A percentile compares a stretch with the other conserved stretches of the same genome.
These are phyloP conservation scores for Leccinum solheimii DNA, from an alignment of 1,284 basidiomycete genomes.

Conservation along the genomic window DNA sequence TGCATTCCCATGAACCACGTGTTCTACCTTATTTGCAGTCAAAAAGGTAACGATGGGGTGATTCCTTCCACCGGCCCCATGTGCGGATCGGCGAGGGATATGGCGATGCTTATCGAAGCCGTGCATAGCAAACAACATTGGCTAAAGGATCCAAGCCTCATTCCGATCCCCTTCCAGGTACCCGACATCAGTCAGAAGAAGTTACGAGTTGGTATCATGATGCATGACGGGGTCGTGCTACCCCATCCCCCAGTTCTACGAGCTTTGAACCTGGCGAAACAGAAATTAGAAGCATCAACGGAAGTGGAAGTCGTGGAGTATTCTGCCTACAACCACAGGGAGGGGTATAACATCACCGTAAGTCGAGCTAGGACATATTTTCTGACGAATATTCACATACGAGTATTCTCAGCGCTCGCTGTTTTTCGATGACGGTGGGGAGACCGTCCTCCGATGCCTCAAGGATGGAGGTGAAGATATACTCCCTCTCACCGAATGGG, in stretches of 20 bases:
- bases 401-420: conserved; percentile 16
- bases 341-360: conserved; percentile 37
- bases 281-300: conserved; percentile 38
- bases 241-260: conserved; percentile 48
- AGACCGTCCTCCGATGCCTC: conserved; percentile 21
- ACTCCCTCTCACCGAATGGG: conserved; percentile 34
- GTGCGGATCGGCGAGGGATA: conserved; percentile 43
- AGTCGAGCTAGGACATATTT: conserved; percentile 1
- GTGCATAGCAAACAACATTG: conserved; percentile 44
- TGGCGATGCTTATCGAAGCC: conserved; percentile 42
- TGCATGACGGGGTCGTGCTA: conserved; percentile 45
- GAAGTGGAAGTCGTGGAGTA: conserved; percentile 46
- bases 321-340: conserved; percentile 37
- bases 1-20: conserved; percentile 32
- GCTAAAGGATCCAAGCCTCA: conserved; percentile 40
- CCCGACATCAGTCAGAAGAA: conserved; percentile 26
- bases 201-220: conserved; percentile 47
- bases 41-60: conserved; percentile 39
- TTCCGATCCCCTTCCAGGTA: conserved; percentile 41
- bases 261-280: conserved; percentile 40
- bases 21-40: conserved; percentile 22
- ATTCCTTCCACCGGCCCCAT: conserved; percentile 36
- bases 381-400: not conserved
- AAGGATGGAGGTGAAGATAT: conserved; percentile 33
- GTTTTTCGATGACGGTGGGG: conserved; percentile 31